Conservation (phyloP, 179 eudicot species). For the Silene coronaria region DNA sequence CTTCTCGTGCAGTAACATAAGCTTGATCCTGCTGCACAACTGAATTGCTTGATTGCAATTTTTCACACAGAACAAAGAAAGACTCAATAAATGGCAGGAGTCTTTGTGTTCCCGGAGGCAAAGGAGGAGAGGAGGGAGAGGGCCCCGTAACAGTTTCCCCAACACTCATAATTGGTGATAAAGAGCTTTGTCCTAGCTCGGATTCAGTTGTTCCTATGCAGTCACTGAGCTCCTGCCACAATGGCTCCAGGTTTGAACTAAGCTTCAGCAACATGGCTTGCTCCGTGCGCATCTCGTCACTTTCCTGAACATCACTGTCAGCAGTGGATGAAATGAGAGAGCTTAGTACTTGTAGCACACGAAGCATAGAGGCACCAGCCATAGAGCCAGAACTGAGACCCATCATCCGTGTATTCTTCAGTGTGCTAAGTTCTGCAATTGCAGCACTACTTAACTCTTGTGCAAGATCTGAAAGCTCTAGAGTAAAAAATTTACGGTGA, state of each 20-base stretch:
- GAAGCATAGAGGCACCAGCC: slow-evolving; percentile 94
- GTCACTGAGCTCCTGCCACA: slow-evolving; percentile 89
- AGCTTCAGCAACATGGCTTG: slow-evolving; percentile 57
- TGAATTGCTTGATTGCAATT: slow-evolving; percentile 62
- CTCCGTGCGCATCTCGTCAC: slow-evolving; percentile 50
- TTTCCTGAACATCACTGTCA: slow-evolving; percentile 38
- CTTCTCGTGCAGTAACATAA: slow-evolving; percentile 68
- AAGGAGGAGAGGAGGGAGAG: slow-evolving; percentile 62
- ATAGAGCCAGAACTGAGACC: slow-evolving; percentile 92
- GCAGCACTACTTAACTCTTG: slow-evolving; percentile 68
- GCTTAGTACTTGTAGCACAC: slow-evolving; percentile 85
- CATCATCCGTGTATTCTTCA: slow-evolving; percentile 77
- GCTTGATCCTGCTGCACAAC: slow-evolving; percentile 60
- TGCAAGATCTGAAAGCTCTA: slow-evolving; percentile 77
- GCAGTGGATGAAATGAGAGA: slow-evolving; percentile 52
- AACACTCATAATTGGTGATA: slow-evolving; percentile 41
- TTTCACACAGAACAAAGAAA: slow-evolving; percentile 93
- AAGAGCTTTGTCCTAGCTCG: slow-evolving; percentile 59
- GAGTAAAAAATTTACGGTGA: slow-evolving; percentile 64
- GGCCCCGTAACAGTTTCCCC: slow-evolving; percentile 57
- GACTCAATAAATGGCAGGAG: slow-evolving; percentile 87
- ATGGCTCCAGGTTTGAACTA: slow-evolving; percentile 68
- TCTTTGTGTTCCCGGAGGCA: slow-evolving; percentile 94
- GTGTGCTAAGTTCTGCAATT: slow-evolving; percentile 58
- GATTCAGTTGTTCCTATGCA: slow-evolving; percentile 81